These are phyloP conservation scores for Dicorynia guianensis DNA, from an alignment of 306 rosid species.

Conservation along the genomic window DNA sequence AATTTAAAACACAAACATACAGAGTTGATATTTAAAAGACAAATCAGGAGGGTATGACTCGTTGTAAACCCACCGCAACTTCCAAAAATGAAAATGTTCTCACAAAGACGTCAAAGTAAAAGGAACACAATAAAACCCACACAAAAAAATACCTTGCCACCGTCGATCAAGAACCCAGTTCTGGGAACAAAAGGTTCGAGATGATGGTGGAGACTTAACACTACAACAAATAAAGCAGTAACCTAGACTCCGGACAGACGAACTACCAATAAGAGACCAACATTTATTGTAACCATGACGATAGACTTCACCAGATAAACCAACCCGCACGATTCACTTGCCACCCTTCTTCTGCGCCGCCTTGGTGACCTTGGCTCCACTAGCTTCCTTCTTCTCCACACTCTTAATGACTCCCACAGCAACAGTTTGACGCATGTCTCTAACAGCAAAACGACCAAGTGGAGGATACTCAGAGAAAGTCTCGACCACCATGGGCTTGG, in stretches of 20 bases:
- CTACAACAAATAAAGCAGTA: conserved; percentile 4
- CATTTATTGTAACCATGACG: conserved; percentile 28
- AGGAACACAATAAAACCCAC: neutral
- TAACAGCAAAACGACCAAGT: conserved; percentile 88
- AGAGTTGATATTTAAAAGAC: neutral
- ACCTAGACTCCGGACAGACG: neutral
- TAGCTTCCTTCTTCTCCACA: conserved; percentile 90
- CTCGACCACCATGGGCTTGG: conserved; percentile 94
- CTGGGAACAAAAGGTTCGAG: conserved; percentile 43
- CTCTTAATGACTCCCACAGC: conserved; percentile 92
- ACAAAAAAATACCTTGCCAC: conserved; percentile 41
- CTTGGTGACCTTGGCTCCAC: conserved; percentile 78
- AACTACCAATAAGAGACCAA: conserved; percentile 30
- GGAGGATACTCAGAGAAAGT: conserved; percentile 87
- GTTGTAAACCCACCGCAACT: conserved; percentile 24
- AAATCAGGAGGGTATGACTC: conserved; percentile 27
- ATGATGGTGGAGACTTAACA: conserved; percentile 50
- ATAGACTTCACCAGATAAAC: neutral
- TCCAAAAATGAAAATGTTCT: conserved; percentile 15
- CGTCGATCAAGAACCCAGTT: conserved; percentile 81
- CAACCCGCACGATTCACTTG: conserved; percentile 64
- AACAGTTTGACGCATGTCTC: conserved; percentile 95
- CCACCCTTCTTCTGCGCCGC: conserved; percentile 76
- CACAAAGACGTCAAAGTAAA: neutral
- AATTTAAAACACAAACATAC: conserved; percentile 1